Base-by-base conservation (phyloP, 2,329 filamentous ascomycete species). In the Juglanconis sp. region DNA sequence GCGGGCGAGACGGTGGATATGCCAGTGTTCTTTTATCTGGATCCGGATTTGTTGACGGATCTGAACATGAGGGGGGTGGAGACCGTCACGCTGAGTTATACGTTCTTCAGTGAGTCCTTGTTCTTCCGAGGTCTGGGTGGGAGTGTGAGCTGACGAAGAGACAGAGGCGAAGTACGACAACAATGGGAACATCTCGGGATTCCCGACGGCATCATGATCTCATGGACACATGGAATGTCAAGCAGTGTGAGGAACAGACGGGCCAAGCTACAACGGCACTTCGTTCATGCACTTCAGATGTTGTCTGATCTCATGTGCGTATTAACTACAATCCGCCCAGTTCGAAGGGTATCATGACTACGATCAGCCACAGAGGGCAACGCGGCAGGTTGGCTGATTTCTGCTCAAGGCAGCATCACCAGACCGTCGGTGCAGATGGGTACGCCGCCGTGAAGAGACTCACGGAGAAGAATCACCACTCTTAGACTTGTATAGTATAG, bases 11-110 rank as follows among this genome's bases (percentile, higher is more conserved):
- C 92, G 49, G 95, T 99, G 57, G 95, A 99, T 74, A 99, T 99
- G 96, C 96, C 95, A 0, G 96, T 99, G 0, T 99, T 99, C 76
- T 99, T 99, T 77, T 99, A 98, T 75, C 90, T 99, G 66, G 95
- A 99, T 71, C 95, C 95, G 0, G 95, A 98, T 71, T 88, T 99
- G 77, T 82, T 94, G 61, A 93, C 90, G 67, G 95, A 99, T 74
- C 79, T 94, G 55, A 93, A 90, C 65, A 98, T 97, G 94, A 91
- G 85, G 76, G 90, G 90, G 0, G 91, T 99, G 64, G 92, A 97
- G 77, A 96, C 93, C 2, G 92, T 99, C 58, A 99, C 95, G 38
- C 76, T 99, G 70, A 96, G 89, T 67, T 99, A 99, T 77, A 99
- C 95, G 0, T 99, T 99, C 73, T 99, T 99, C 75, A 99, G 92